Evolutionary conservation across 108 stramenopile species (phyloP).

Genomic region (Cylindrotheca fusiformis): DNA sequence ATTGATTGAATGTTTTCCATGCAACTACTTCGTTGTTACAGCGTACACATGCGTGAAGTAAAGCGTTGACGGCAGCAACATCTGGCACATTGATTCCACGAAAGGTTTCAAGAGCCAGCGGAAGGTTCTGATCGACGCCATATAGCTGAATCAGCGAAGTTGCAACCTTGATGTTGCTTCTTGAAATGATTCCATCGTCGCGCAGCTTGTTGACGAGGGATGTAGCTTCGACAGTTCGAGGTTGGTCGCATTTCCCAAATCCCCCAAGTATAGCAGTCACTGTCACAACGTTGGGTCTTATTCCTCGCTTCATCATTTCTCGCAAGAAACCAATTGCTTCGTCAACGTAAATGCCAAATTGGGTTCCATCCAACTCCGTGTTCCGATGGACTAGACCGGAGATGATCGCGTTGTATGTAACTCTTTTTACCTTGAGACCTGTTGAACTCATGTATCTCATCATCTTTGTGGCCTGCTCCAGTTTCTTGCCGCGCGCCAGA

Average conservation of each 20-base stretch:
- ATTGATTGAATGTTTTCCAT: constrained; percentile 45
- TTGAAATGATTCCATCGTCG: constrained; percentile 34
- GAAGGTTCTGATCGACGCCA: constrained; percentile 45
- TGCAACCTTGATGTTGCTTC: constrained; percentile 42
- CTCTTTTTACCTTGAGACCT: constrained; percentile 19
- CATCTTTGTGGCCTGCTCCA: constrained; percentile 62
- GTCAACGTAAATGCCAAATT: constrained; percentile 31
- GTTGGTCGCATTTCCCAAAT: constrained; percentile 55
- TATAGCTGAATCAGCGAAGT: constrained; percentile 69
- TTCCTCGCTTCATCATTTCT: constrained; percentile 52
- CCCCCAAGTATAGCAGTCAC: constrained; percentile 61
- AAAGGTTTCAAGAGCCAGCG: constrained; percentile 53
- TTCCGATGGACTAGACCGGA: constrained; percentile 49
- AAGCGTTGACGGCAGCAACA: constrained; percentile 70
- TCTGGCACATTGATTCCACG: constrained; percentile 50
- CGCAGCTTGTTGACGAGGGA: constrained; percentile 53
- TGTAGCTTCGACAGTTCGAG: constrained; percentile 60
- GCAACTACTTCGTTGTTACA: constrained; percentile 52
- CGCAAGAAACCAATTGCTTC: constrained; percentile 45
- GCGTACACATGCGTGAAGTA: constrained; percentile 63
- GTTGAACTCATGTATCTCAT: constrained; percentile 42
- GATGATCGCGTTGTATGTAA: constrained; percentile 77
- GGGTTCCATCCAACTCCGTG: constrained; percentile 10
- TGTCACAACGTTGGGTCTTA: constrained; percentile 60
- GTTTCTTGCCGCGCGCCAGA: constrained; percentile 49